Base-by-base conservation (phyloP, 2,329 filamentous ascomycete species). In the Rasamsonia emersonii region DNA sequence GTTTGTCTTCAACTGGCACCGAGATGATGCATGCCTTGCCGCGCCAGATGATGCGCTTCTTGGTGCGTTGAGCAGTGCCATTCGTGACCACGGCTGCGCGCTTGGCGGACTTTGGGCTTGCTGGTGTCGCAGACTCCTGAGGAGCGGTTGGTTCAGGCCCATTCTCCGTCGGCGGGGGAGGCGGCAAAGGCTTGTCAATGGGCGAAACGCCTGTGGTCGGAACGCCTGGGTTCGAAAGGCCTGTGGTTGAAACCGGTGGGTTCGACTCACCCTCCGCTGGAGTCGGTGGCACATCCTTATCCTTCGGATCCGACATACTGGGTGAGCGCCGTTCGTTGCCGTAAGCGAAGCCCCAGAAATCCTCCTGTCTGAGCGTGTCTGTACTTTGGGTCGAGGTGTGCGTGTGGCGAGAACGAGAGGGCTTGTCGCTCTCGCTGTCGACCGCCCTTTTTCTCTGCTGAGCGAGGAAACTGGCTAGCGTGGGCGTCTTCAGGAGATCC, bases 1-100 rank as follows among this genome's bases (percentile, higher is more conserved):
- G 71, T 32, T 75, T 69, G 32, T 82, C 78, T 39, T 83, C 77
- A 27, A 71, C 63, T 4, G 82, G 83, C 13, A 88, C 60, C 16
- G 78, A 64, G 25, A 88, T 77, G 46, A 83, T 58, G 32, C 85
- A 84, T 37, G 75, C 77, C 61, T 85, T 86, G 36, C 79, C 79
- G 48, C 72, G 80, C 80, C 82, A 86, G 27, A 71, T 69, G 2
- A 88, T 67, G 59, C 79, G 84, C 54, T 82, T 86, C 60, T 73
- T 83, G n/a, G 50, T 49, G 33, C 59, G 51, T 14, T 54, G 48
- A 27, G 54, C 54, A 8, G 55, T 48, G 26, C 39, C 24, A 42
- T 44, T 16, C 39, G 41, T 28, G 33, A 39, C 28, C 32, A 36
- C n/a, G n/a, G n/a, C n/a, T n/a, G n/a, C n/a, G n/a, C n/a, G n/a